Conservation (phyloP, 1,139 yeast genomes). For the Debaryomyces coudertii region DNA sequence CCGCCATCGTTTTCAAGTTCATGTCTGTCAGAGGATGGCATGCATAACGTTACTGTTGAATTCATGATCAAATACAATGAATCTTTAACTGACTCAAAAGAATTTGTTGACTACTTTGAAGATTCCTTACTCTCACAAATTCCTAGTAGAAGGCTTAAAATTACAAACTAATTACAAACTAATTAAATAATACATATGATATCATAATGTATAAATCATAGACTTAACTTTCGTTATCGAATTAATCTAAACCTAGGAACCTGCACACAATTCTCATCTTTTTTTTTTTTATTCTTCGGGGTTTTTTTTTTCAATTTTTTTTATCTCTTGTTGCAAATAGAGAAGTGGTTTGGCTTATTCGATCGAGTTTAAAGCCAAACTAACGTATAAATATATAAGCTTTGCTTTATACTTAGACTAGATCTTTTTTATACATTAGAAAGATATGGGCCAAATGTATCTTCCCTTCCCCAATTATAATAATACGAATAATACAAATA, state of each 20-base stretch:
- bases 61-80: slow-evolving; percentile 47
- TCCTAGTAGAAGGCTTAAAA: slow-evolving; percentile 28
- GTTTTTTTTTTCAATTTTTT: slow-evolving; percentile 10
- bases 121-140: slow-evolving; percentile 35
- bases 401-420: background rate
- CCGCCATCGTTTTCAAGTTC: slow-evolving; percentile 16
- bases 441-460: slow-evolving; percentile 16
- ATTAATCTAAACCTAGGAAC: background rate
- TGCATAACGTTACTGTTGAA: slow-evolving; percentile 41
- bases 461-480: slow-evolving; percentile 19
- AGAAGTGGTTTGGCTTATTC: slow-evolving; percentile 1
- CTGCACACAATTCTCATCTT: slow-evolving; percentile 8
- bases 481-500: slow-evolving; percentile 9
- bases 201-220: slow-evolving; percentile 1
- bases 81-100: slow-evolving; percentile 38
- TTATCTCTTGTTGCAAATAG: slow-evolving; percentile 19
- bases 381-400: background rate
- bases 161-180: slow-evolving; percentile 10
- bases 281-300: slow-evolving; percentile 9
- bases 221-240: background rate
- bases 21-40: slow-evolving; percentile 10
- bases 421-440: background rate
- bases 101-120: slow-evolving; percentile 39
- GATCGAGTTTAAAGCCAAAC: background rate
- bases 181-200: slow-evolving; percentile 4